Percentiles rank a stretch among this genome's conserved stretches.
These are phyloP conservation scores for Puya raimondii DNA, from an alignment of 176 grass and related monocot species.

Conservation along the genomic window DNA sequence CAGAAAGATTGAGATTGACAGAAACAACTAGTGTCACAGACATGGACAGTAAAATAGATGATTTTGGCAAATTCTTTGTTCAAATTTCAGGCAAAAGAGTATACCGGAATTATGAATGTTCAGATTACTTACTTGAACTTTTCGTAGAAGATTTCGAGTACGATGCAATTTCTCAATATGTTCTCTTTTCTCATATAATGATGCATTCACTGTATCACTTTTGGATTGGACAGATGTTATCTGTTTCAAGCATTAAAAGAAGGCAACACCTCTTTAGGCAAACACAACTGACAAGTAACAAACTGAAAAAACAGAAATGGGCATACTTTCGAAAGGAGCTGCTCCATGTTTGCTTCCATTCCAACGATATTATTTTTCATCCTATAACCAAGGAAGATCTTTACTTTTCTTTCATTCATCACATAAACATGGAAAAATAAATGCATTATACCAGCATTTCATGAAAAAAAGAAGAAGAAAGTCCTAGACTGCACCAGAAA, in stretches of 20 bases:
- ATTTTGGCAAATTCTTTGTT: no score
- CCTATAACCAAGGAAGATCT: conserved; percentile 24
- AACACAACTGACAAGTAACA: conserved; percentile 1
- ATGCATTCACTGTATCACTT: conserved; percentile 90
- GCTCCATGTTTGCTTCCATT: conserved; percentile 93
- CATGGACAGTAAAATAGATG: no score
- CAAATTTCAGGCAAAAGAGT: neutral
- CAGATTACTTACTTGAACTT: conserved; percentile 81
- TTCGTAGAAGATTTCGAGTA: conserved; percentile 87
- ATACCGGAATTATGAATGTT: neutral
- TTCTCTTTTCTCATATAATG: conserved; percentile 93
- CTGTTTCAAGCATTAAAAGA: conserved; percentile 14
- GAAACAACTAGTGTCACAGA: no score
- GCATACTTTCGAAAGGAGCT: conserved; percentile 76
- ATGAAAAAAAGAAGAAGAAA: neutral
- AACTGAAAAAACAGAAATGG: conserved; percentile 15
- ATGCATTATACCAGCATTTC: neutral
- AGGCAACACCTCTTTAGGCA: conserved; percentile 11
- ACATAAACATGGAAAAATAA: conserved; percentile 1
- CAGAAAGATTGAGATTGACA: no score
- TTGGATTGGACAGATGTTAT: conserved; percentile 97
- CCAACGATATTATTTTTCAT: conserved; percentile 99
- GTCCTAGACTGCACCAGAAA: neutral
- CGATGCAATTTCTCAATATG: conserved; percentile 98
- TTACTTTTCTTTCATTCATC: neutral